These are phyloP conservation scores for Phlegmacium glaucopus DNA, from an alignment of 768 basidiomycete genomes.

Conservation along the genomic window DNA sequence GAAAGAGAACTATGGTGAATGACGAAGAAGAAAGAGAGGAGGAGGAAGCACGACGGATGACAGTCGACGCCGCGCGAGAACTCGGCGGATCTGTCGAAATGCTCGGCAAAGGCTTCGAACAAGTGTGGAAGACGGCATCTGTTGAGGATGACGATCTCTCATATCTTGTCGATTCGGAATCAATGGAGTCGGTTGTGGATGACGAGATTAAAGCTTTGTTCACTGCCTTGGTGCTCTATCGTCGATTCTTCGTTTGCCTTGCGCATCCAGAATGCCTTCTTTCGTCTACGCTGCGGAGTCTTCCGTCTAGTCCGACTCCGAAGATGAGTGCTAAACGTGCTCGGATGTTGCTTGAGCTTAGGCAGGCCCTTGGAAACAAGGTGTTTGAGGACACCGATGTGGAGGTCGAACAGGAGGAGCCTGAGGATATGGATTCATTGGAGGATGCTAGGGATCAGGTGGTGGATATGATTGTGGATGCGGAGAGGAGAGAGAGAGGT, in stretches of 20 bases:
- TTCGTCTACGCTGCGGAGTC: slow-evolving; percentile 46
- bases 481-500: slow-evolving; percentile 31
- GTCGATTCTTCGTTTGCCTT: slow-evolving; percentile 48
- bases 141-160: slow-evolving; percentile 18
- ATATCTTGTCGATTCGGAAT: slow-evolving; percentile 22
- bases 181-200: slow-evolving; percentile 17
- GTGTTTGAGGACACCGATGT: slow-evolving; percentile 35
- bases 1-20: slow-evolving; percentile 27
- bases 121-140: slow-evolving; percentile 41
- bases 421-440: slow-evolving; percentile 41
- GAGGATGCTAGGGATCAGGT: slow-evolving; percentile 78
- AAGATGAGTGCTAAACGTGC: slow-evolving; percentile 23
- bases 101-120: slow-evolving; percentile 55
- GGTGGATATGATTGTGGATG: slow-evolving; percentile 63
- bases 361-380: slow-evolving; percentile 51
- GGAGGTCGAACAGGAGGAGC: slow-evolving; percentile 50
- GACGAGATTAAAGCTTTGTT: slow-evolving; percentile 52
- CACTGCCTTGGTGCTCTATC: slow-evolving; percentile 57
- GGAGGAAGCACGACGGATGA: slow-evolving; percentile 40
- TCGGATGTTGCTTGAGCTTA: slow-evolving; percentile 41
- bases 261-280: slow-evolving; percentile 5
- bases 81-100: slow-evolving; percentile 57
- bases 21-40: slow-evolving; percentile 32
- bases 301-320: slow-evolving; percentile 55
- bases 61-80: slow-evolving; percentile 57